A percentile compares a stretch with the other conserved stretches of the same genome.
These are phyloP conservation scores for Hypoxylon sp. DNA, from an alignment of 2,329 filamentous ascomycete genomes.

Conservation along the genomic window DNA sequence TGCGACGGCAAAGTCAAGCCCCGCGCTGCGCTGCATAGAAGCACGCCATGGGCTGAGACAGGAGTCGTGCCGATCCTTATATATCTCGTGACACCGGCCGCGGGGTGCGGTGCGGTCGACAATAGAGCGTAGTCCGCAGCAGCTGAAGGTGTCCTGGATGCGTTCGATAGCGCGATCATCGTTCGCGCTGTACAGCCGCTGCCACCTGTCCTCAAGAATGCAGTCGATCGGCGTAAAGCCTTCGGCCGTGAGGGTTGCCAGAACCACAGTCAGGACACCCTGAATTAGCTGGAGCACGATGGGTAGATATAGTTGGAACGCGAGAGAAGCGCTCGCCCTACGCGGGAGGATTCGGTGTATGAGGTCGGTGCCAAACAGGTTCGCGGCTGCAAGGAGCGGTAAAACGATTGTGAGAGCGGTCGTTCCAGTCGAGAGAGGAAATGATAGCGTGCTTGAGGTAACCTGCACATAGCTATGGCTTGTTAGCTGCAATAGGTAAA, in stretches of 20 bases:
- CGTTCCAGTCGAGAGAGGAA: slow-evolving; percentile 48
- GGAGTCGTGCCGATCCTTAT: slow-evolving; percentile 58
- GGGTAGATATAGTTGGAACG: slow-evolving; percentile 45
- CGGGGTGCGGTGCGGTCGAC: slow-evolving; percentile 71
- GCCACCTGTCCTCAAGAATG: slow-evolving; percentile 68
- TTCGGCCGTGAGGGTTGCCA: slow-evolving; percentile 57
- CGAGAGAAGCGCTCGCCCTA: slow-evolving; percentile 5
- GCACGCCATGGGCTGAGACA: slow-evolving; percentile 69
- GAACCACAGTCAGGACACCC: slow-evolving; percentile 56
- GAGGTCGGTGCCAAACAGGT: slow-evolving; percentile 42
- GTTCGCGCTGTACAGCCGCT: slow-evolving; percentile 62
- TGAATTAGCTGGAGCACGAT: slow-evolving; percentile 57
- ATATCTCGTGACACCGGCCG: slow-evolving; percentile 55
- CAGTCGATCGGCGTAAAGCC: slow-evolving; percentile 60
- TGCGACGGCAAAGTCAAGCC: slow-evolving; percentile 66
- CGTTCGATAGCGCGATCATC: slow-evolving; percentile 62
- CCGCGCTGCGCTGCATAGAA: slow-evolving; percentile 64
- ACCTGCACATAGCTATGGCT: slow-evolving; percentile 47
- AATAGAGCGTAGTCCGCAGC: slow-evolving; percentile 72
- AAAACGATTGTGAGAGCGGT: slow-evolving; percentile 48
- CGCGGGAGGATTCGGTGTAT: slow-evolving; percentile 23
- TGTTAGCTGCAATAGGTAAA: slow-evolving; percentile 13
- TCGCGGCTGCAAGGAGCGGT: slow-evolving; percentile 46
- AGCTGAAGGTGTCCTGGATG: slow-evolving; percentile 74
- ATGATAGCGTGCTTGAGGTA: slow-evolving; percentile 45